These are phyloP conservation scores for Komagataella mondaviorum DNA, from an alignment of 805 yeast species.

Conservation along the genomic window DNA sequence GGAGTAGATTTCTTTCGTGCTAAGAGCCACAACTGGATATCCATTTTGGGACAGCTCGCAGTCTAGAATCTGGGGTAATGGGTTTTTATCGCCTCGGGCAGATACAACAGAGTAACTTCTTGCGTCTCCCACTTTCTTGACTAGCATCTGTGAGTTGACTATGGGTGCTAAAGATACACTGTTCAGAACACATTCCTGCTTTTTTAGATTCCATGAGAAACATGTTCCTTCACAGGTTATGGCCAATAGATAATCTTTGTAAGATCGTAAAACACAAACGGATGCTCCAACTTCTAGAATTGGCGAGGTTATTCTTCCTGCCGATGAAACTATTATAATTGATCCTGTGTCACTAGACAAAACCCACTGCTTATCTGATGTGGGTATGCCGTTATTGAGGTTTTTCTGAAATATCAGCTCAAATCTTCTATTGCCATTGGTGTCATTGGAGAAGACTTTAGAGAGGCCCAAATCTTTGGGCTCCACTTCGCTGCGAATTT, in stretches of 20 bases:
- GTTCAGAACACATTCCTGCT: conserved; percentile 17
- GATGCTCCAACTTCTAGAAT: conserved; percentile 37
- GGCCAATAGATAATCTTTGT: conserved; percentile 21
- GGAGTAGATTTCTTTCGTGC: conserved; percentile 22
- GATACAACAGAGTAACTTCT: conserved; percentile 9
- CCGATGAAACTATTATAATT: conserved; percentile 24
- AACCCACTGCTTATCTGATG: conserved; percentile 28
- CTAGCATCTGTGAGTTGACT: conserved; percentile 21
- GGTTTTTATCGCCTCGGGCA: conserved; percentile 10
- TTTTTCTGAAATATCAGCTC: conserved; percentile 34
- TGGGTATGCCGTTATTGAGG: conserved; percentile 30
- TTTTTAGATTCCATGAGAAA: conserved; percentile 33
- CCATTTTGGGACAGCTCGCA: conserved; percentile 26
- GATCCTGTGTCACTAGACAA: conserved; percentile 48
- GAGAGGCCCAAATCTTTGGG: conserved; percentile 15
- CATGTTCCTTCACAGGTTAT: conserved; percentile 38
- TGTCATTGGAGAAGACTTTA: conserved; percentile 11
- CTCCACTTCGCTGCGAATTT: conserved; percentile 26
- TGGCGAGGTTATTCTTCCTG: conserved; percentile 33
- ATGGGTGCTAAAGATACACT: conserved; percentile 42
- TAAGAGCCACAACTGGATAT: conserved; percentile 25
- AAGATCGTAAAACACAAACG: conserved; percentile 23
- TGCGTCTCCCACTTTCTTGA: conserved; percentile 6
- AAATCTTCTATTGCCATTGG: conserved; percentile 20
- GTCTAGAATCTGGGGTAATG: conserved; percentile 11